Evolutionary conservation across 176 grass and related monocot genomes (phyloP).

Genomic region (Coix lacrymajobi): DNA sequence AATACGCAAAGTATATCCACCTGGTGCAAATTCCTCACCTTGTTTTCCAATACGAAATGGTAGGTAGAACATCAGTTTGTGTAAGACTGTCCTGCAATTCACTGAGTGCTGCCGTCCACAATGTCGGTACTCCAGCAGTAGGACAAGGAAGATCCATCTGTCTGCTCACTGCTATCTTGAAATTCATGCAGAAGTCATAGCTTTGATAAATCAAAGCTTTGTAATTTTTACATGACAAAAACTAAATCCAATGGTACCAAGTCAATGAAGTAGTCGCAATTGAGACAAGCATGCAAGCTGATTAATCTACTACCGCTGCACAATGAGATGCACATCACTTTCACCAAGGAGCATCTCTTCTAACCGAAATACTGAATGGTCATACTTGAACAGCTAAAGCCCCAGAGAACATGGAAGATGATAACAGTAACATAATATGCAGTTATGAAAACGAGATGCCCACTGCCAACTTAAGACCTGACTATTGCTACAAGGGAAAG

Average conservation of each 20-base stretch:
- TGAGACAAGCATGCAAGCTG: slow-evolving; percentile 27
- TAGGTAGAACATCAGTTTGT: background rate
- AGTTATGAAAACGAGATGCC: background rate
- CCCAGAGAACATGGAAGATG: background rate
- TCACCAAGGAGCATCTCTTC: slow-evolving; percentile 23
- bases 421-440: slow-evolving; percentile 29
- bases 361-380: slow-evolving; percentile 16
- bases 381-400: background rate
- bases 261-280: slow-evolving; percentile 38
- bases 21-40: slow-evolving; percentile 2
- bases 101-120: slow-evolving; percentile 30
- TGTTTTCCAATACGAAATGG: background rate
- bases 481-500: background rate
- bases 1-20: background rate
- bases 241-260: slow-evolving; percentile 39
- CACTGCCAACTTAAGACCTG: background rate
- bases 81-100: slow-evolving; percentile 16
- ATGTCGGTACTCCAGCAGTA: background rate
- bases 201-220: slow-evolving; percentile 53
- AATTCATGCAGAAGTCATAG: slow-evolving; percentile 40
- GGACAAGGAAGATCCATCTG: background rate
- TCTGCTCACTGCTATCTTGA: slow-evolving; percentile 22
- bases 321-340: slow-evolving; percentile 34
- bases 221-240: slow-evolving; percentile 42
- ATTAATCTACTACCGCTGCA: slow-evolving; percentile 13